Percentiles rank a stretch among this genome's conserved stretches.
Conservation (phyloP, 768 basidiomycete species). For the Phaeotremella skinneri region DNA sequence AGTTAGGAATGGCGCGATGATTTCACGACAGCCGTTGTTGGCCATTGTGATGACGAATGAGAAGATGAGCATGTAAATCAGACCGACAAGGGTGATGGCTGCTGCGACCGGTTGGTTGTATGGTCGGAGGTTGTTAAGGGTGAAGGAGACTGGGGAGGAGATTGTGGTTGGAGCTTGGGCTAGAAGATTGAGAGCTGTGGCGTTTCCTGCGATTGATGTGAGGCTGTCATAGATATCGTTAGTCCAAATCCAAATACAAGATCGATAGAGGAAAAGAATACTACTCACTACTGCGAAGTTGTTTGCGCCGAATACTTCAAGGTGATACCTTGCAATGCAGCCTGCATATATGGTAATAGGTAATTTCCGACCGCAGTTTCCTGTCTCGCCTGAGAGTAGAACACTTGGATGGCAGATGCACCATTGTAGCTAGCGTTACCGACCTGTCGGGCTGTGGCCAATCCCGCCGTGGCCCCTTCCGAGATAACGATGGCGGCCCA, state of each 20-base stretch:
- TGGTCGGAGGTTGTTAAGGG: slow-evolving; percentile 54
- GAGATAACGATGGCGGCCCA: slow-evolving; percentile 57
- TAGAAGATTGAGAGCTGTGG: slow-evolving; percentile 53
- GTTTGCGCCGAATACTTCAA: slow-evolving; percentile 24
- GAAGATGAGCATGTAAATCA: slow-evolving; percentile 51
- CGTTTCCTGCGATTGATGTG: slow-evolving; percentile 45
- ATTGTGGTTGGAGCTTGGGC: slow-evolving; percentile 55
- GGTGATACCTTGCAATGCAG: slow-evolving; percentile 23
- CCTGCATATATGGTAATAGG: slow-evolving; percentile 52
- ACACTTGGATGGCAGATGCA: slow-evolving; percentile 51
- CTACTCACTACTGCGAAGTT: slow-evolving; percentile 39
- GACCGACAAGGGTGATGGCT: slow-evolving; percentile 56
- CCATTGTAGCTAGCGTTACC: slow-evolving; percentile 54
- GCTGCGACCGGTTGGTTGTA: slow-evolving; percentile 53
- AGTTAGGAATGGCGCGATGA: slow-evolving; percentile 53
- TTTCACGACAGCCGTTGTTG: slow-evolving; percentile 43
- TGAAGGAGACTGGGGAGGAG: slow-evolving; percentile 49
- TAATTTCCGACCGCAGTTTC: slow-evolving; percentile 55
- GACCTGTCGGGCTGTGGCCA: slow-evolving; percentile 51
- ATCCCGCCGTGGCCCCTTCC: slow-evolving; percentile 50
- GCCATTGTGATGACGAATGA: slow-evolving; percentile 49
- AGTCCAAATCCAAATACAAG: not conserved
- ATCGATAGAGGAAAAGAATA: slow-evolving; percentile 4
- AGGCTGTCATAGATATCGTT: slow-evolving; percentile 28
- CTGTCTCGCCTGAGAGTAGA: slow-evolving; percentile 56